Percentiles rank a stretch among this genome's conserved stretches.
Conservation (phyloP, 2,329 filamentous ascomycete species). For the Cytospora schulzeri region DNA sequence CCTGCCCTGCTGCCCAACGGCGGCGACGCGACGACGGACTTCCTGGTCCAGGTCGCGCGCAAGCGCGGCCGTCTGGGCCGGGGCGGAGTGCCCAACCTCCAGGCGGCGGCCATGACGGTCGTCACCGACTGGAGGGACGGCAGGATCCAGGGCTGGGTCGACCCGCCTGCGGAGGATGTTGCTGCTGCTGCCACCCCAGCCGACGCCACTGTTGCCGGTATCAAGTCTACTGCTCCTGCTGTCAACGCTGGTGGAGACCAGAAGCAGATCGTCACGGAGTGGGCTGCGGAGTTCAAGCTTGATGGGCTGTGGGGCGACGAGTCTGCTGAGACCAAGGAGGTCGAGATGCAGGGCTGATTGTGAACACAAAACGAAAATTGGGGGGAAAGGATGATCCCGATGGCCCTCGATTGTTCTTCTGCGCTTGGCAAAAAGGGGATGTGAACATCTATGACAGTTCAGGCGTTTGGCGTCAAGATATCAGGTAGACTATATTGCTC, state of each 20-base stretch:
- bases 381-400: not conserved
- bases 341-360: conserved; percentile 56
- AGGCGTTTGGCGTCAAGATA: conserved; percentile 29
- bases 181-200: conserved; percentile 36
- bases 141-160: conserved; percentile 88
- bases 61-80: conserved; percentile 88
- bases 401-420: not conserved
- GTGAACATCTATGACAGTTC: conserved; percentile 20
- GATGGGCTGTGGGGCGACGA: conserved; percentile 84
- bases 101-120: conserved; percentile 86
- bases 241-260: conserved; percentile 62
- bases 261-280: conserved; percentile 87
- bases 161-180: conserved; percentile 61
- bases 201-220: conserved; percentile 18
- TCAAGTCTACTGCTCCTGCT: conserved; percentile 38
- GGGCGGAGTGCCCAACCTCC: conserved; percentile 87
- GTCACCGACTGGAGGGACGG: conserved; percentile 97
- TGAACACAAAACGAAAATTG: not conserved
- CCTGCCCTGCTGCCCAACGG: conserved; percentile 71
- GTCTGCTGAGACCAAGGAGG: conserved; percentile 38
- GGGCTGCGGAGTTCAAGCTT: conserved; percentile 93
- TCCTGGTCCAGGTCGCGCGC: conserved; percentile 90
- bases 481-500: conserved; percentile 14
- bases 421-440: not conserved
- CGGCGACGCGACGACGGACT: conserved; percentile 83